phyloP scores from a whole-genome alignment of 176 grass and related monocot genomes.

The maize (Zea mays) region DNA sequence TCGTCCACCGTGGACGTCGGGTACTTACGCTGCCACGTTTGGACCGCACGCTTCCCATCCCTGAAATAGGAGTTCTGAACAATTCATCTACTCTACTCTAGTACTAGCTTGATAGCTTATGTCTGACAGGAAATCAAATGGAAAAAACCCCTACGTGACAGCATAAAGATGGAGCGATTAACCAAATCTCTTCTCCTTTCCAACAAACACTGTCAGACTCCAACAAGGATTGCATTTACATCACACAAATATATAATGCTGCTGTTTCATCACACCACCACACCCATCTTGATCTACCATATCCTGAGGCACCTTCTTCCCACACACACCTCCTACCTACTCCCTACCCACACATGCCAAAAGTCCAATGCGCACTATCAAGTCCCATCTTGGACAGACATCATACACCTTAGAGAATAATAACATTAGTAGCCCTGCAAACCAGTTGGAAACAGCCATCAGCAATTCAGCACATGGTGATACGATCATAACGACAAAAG shows the following conservation, averaged over 20 bases:
- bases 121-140: too few species aligned
- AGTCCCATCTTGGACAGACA: background rate
- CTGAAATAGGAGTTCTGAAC: too few species aligned
- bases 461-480: background rate
- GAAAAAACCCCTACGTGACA: too few species aligned
- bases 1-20: slow-evolving; percentile 78
- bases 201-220: background rate
- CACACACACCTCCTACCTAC: background rate
- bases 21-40: slow-evolving; percentile 62
- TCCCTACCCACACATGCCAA: background rate
- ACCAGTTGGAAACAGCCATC: background rate
- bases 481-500: background rate
- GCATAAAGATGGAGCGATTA: too few species aligned
- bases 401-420: background rate
- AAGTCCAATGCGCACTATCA: background rate
- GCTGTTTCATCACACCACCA: background rate
- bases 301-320: background rate
- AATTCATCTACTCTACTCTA: too few species aligned
- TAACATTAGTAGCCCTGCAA: background rate
- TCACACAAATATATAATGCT: background rate
- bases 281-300: background rate
- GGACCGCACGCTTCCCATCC: slow-evolving; percentile 32
- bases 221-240: background rate
- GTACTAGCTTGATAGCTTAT: too few species aligned
- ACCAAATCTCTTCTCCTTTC: too few species aligned